Evolutionary conservation across 495 filamentous ascomycete genomes (phyloP), one percentile per base, ranked within the genome.

Genomic region (Penicillium argentinense): DNA sequence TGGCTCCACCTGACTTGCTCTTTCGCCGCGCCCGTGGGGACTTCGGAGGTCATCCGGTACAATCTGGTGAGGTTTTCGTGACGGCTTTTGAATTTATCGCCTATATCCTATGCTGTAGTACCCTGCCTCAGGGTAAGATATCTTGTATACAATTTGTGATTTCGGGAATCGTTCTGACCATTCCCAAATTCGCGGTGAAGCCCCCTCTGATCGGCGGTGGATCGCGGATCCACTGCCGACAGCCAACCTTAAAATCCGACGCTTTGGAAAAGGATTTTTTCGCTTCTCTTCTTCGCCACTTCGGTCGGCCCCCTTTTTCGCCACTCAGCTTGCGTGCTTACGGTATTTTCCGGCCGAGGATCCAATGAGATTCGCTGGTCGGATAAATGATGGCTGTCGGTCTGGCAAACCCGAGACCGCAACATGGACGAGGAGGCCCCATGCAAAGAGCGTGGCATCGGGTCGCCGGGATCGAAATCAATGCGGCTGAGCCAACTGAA

Each of bases 181-280:
- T 16, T 18, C 30, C 19, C 13, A 19, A 47, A 53, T n/a, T 42
- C 38, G 44, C 45, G 44, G 50, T 53, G 45, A 51, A 32, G 45
- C 25, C 25, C 39, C 40, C 39, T 34, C 24, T 51, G 56, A 67
- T 64, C 62, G 51, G 56, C 49, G 39, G 51, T 57, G 44, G 57
- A 63, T 49, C 51, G 37, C 21, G 24, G 41, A 25, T 42, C 47
- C 46, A 57, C 50, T 45, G 39, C 48, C 55, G 53, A 43, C 52
- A 42, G 48, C 32, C 37, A 45, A 47, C 54, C 49, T 57, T 56
- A 51, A 45, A 44, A 14, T 29, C 26, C 28, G 28, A 24, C 22
- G 21, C 30, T 16, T n/a, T 22, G 13, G 12, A 14, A 18, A 19
- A 49, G 32, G 23, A 26, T 5, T 37, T 43, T 24, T 42, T 34